Evolutionary conservation across 1,284 basidiomycete species (phyloP), one percentile per base, ranked within the genome.

Genomic region (Fomitopsis betulina): DNA sequence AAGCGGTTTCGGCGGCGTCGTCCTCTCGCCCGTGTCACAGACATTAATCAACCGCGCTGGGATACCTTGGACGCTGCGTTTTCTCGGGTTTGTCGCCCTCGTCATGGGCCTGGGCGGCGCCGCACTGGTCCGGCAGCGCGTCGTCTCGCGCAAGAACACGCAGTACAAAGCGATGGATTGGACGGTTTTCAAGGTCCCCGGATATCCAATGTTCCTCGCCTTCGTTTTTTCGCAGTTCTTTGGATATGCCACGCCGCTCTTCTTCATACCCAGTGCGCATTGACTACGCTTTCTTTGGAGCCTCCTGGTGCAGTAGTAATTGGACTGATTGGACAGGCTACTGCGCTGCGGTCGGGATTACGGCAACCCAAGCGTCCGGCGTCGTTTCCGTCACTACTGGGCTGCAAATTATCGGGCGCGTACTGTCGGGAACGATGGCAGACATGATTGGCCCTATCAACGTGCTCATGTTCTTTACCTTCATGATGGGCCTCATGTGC

Each of bases 401-500:
- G 17, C n/a, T 27, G 21, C 51, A 57, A 17, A 37, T 50, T 7
- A 27, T 52, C 27, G 56, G 56, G 9, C 56, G 56, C n/a, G 52
- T 57, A 19, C 42, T 21, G 56, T 49, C 19, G 50, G 56, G 19
- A 43, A 43, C 33, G 35, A 49, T 57, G 27, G 56, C 56, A 7
- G 56, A 57, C 39, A 12, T 23, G n/a, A 49, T 25, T 15, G 56
- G 56, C 17, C 51, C 51, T 1, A 33, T 57, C 21, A 57, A 57
- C 39, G 45, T 57, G 4, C 56, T 57, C 27, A 50, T 51, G 17
- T 9, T 53, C 27, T 23, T 57, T 8, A 38, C 52, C 50, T 19
- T 57, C 30, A n/a, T 51, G 15, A 57, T 50, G 21, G 56, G 56
- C 15, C 56, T 57, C 8, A 57, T 50, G 56, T 57, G 56, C 30